phyloP scores from a whole-genome alignment of 352 stramenopile genomes.

The Hyaloperonospora arabidopsidis region DNA sequence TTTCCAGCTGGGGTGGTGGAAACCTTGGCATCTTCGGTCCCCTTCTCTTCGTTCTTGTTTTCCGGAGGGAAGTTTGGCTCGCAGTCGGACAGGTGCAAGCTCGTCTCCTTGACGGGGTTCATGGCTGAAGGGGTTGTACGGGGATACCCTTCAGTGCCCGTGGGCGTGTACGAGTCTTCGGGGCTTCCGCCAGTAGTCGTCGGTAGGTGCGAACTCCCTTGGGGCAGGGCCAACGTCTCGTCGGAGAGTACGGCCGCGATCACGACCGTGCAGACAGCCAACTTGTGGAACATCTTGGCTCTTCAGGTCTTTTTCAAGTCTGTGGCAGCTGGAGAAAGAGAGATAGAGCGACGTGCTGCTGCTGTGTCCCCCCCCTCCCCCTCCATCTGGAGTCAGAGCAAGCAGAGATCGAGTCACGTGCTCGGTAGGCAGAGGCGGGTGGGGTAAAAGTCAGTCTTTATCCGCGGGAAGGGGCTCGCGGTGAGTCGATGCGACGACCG shows the following conservation, averaged over 20 bases:
- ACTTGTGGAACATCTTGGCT: conserved; percentile 36
- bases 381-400: no score
- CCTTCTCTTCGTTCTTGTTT: conserved; percentile 9
- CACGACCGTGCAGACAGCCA: conserved; percentile 35
- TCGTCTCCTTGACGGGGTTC: conserved; percentile 10
- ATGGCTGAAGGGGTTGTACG: not conserved
- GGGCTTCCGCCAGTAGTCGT: conserved; percentile 8
- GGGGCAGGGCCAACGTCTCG: conserved; percentile 20
- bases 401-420: no score
- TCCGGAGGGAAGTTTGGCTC: conserved; percentile 30
- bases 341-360: no score
- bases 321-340: conserved; percentile 3
- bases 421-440: no score
- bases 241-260: conserved; percentile 37
- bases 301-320: conserved; percentile 34
- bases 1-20: no score
- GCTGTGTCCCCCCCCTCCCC: no score
- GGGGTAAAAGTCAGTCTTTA: no score
- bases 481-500: no score
- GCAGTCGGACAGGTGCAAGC: conserved; percentile 24
- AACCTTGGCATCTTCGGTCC: no score
- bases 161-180: conserved; percentile 21
- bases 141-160: conserved; percentile 9
- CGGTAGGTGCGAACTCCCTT: conserved; percentile 15
- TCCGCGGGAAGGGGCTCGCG: no score